Evolutionary conservation across 1,284 basidiomycete species (phyloP).

Genomic region (Athelia psychrophila): DNA sequence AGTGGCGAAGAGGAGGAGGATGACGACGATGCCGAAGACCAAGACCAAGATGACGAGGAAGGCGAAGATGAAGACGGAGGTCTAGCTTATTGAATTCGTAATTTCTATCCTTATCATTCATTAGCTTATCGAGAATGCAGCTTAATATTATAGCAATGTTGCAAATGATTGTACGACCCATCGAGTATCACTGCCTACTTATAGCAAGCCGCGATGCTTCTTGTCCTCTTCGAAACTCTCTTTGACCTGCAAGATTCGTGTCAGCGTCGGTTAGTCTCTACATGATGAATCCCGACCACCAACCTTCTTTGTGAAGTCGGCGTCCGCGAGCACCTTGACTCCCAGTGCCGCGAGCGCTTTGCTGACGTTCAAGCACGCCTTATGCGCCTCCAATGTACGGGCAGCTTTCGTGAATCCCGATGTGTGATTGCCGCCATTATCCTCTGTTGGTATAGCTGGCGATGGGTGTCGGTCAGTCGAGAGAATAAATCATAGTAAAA

Average conservation of each 20-base stretch:
- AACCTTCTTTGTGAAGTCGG: constrained; percentile 37
- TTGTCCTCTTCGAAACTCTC: constrained; percentile 37
- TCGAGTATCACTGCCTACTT: no score
- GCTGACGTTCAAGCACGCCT: constrained; percentile 50
- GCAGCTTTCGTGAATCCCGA: constrained; percentile 54
- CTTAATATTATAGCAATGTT: no score
- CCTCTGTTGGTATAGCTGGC: constrained; percentile 51
- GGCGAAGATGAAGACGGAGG: no score
- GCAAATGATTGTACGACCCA: no score
- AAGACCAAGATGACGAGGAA: neutral
- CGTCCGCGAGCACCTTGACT: constrained; percentile 54
- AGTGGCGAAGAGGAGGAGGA: neutral
- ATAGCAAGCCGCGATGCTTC: neutral
- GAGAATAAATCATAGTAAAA: neutral
- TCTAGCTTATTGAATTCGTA: no score
- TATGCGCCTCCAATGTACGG: constrained; percentile 51
- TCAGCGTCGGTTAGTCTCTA: neutral
- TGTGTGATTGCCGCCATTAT: constrained; percentile 65
- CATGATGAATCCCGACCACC: neutral
- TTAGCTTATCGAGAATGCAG: no score
- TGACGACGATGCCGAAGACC: neutral
- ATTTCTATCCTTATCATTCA: no score
- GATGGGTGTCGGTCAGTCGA: neutral
- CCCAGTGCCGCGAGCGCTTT: constrained; percentile 61
- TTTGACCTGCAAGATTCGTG: constrained; percentile 26